Conservation (phyloP, 2,329 filamentous ascomycete genomes). For the Talaromyces sp. region DNA sequence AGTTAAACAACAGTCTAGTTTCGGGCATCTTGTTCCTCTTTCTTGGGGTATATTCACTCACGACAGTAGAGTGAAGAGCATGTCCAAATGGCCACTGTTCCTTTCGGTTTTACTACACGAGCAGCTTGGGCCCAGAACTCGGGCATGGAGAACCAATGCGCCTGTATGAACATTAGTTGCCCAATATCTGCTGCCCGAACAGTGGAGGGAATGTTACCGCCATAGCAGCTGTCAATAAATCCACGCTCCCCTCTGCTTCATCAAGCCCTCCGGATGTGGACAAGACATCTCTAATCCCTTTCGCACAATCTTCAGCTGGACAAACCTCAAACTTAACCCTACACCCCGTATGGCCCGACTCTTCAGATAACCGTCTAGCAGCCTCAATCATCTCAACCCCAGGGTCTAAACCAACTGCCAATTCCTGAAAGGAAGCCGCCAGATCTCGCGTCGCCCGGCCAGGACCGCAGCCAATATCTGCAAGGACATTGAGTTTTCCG, state of each 20-base stretch:
- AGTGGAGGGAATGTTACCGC: constrained; percentile 24
- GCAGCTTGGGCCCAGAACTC: constrained; percentile 48
- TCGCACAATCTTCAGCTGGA: constrained; percentile 36
- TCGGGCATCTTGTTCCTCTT: not conserved
- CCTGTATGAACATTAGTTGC: constrained; percentile 20
- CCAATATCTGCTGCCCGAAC: too few species aligned
- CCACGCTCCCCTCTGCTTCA: constrained; percentile 29
- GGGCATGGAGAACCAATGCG: constrained; percentile 56
- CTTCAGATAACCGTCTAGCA: constrained; percentile 28
- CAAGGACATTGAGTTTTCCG: constrained; percentile 39
- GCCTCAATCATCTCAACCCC: constrained; percentile 50
- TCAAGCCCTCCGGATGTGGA: constrained; percentile 2
- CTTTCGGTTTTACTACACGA: constrained; percentile 45
- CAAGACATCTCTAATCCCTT: constrained; percentile 23
- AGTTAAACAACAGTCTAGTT: not conserved
- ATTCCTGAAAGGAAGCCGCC: constrained; percentile 41
- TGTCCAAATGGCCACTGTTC: constrained; percentile 53
- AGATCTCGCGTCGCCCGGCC: constrained; percentile 47
- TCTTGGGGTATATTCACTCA: constrained; percentile 14
- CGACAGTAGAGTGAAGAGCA: constrained; percentile 18
- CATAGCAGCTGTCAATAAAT: constrained; percentile 47
- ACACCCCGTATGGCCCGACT: constrained; percentile 27
- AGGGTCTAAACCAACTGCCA: constrained; percentile 48
- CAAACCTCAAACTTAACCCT: constrained; percentile 41
- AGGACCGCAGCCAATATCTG: constrained; percentile 57